Conservation (phyloP, 805 yeast species). For the Lachancea quebecensis region DNA sequence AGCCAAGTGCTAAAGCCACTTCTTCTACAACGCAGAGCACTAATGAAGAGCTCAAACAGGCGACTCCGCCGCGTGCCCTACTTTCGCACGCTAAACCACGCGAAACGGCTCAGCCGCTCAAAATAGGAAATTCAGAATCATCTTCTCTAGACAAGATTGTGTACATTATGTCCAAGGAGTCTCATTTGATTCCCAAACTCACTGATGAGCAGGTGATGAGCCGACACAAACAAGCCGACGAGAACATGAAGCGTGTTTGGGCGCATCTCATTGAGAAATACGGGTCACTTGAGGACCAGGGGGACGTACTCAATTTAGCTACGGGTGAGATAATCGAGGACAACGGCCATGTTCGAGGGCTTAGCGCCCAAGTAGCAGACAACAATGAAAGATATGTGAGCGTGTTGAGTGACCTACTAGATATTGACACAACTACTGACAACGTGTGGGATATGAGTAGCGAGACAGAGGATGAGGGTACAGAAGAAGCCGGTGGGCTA, state of each 20-base stretch:
- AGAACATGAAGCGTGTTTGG: conserved; percentile 39
- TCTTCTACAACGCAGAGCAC: not conserved
- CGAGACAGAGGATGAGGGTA: not conserved
- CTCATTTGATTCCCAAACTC: conserved; percentile 26
- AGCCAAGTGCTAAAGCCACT: not conserved
- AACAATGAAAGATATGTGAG: conserved; percentile 18
- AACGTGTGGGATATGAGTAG: conserved; percentile 3
- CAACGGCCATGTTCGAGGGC: conserved; percentile 58
- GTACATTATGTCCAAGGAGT: conserved; percentile 30
- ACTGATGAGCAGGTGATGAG: conserved; percentile 31
- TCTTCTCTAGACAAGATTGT: conserved; percentile 11
- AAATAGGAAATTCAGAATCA: not conserved
- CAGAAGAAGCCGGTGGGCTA: not conserved
- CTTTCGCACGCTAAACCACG: too few species aligned
- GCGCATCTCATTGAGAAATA: conserved; percentile 46
- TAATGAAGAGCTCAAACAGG: not conserved
- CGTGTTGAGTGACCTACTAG: conserved; percentile 19
- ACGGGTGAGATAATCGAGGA: conserved; percentile 61
- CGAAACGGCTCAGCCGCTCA: not conserved
- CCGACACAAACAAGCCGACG: conserved; percentile 31
- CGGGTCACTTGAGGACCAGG: conserved; percentile 44
- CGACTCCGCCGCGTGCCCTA: not conserved
- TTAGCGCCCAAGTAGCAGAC: conserved; percentile 21
- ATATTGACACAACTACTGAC: conserved; percentile 10
- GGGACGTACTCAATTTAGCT: conserved; percentile 57